Percentiles rank a stretch among this genome's conserved stretches.
Conservation (phyloP, 2,329 filamentous ascomycete species). For the Monilinia polystroma region DNA sequence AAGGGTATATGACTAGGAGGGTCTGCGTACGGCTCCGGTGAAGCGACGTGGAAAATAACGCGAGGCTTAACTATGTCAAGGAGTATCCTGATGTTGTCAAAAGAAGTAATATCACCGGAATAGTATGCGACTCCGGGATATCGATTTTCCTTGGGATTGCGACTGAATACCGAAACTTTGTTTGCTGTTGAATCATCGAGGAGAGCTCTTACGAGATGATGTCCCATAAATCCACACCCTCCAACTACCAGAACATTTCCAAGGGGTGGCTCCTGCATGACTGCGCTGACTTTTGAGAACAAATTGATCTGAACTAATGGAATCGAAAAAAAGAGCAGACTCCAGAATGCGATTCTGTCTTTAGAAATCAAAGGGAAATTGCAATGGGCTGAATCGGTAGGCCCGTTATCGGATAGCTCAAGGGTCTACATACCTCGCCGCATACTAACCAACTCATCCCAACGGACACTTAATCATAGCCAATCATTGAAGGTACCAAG, state of each 20-base stretch:
- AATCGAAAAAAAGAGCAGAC: no score
- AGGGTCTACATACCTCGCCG: no score
- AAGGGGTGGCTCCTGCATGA: not conserved
- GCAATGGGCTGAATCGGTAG: no score
- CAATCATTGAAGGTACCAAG: no score
- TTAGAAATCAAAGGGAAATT: no score
- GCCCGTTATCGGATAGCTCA: no score
- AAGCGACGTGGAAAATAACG: conserved; percentile 35
- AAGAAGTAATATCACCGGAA: conserved; percentile 36
- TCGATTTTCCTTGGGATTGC: conserved; percentile 33
- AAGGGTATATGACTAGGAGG: not conserved
- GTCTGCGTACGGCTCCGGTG: not conserved
- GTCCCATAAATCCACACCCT: not conserved
- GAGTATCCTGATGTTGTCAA: conserved; percentile 26
- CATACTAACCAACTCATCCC: no score
- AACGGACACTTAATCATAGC: no score
- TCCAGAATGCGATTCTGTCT: no score
- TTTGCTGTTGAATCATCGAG: conserved; percentile 31
- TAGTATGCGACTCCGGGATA: conserved; percentile 35
- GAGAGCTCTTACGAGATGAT: conserved; percentile 36
- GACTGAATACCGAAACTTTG: conserved; percentile 39
- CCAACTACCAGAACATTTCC: not conserved
- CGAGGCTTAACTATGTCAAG: conserved; percentile 34
- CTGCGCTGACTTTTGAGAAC: not conserved
- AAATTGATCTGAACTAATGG: not conserved